These are phyloP conservation scores for Leccinum truebloodii DNA, from an alignment of 768 basidiomycete species.

Conservation along the genomic window DNA sequence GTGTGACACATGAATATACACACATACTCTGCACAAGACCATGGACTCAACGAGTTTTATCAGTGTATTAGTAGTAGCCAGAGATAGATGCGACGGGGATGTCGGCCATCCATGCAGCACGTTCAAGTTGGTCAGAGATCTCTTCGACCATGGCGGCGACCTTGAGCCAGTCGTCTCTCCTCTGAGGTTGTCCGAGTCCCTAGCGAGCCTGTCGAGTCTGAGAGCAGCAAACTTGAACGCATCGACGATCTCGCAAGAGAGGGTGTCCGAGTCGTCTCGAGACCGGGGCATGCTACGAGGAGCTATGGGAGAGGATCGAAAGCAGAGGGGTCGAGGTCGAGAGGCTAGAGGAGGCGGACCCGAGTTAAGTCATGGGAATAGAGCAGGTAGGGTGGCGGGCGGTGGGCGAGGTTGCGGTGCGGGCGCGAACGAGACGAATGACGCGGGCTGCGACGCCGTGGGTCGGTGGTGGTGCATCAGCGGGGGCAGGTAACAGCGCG, in stretches of 20 bases:
- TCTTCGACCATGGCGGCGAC: constrained; percentile 75
- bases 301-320: constrained; percentile 39
- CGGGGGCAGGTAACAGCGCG: not conserved
- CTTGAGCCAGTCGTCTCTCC: constrained; percentile 68
- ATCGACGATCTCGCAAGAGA: constrained; percentile 51
- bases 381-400: constrained; percentile 64
- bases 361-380: constrained; percentile 73
- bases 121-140: constrained; percentile 47
- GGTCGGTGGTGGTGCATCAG: constrained; percentile 38
- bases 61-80: constrained; percentile 53
- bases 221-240: constrained; percentile 71
- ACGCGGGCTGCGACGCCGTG: constrained; percentile 75
- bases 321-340: constrained; percentile 29
- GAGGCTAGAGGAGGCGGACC: constrained; percentile 51
- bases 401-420: constrained; percentile 35
- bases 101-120: constrained; percentile 76
- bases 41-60: constrained; percentile 62
- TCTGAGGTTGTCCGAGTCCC: constrained; percentile 42
- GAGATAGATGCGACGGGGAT: constrained; percentile 60
- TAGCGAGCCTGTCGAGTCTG: constrained; percentile 61
- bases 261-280: constrained; percentile 39
- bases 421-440: constrained; percentile 65
- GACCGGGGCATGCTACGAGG: constrained; percentile 48
- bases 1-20: not conserved
- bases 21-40: not conserved